Conservation (phyloP, 306 rosid species). For the Fragaria iinumae region DNA sequence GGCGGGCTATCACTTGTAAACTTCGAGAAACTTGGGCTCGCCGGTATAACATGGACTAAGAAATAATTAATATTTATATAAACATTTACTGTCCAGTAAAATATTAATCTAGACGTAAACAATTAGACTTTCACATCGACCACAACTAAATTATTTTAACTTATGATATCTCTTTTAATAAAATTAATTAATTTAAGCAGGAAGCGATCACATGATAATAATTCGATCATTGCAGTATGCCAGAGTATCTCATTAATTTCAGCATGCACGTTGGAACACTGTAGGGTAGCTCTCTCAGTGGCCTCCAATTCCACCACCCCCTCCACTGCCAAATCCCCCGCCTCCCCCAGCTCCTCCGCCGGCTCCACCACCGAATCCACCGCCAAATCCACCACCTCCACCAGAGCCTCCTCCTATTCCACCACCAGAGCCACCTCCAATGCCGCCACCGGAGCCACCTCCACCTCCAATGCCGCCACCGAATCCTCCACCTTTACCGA, state of each 20-base stretch:
- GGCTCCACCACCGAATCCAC: background rate
- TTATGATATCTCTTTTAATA: background rate
- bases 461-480: conserved; percentile 33
- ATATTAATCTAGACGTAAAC: too few relatives aligned
- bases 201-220: background rate
- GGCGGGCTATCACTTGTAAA: too few relatives aligned
- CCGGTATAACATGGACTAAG: too few relatives aligned
- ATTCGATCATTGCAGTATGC: background rate
- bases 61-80: too few relatives aligned
- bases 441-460: conserved; percentile 15
- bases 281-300: conserved; percentile 33
- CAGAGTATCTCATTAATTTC: background rate
- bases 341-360: conserved; percentile 30
- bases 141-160: background rate
- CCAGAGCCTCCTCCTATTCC: conserved; percentile 26
- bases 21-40: too few relatives aligned
- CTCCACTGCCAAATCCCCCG: conserved; percentile 34
- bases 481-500: conserved; percentile 21
- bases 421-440: conserved; percentile 26
- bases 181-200: background rate
- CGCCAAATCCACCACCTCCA: conserved; percentile 16
- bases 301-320: conserved; percentile 46
- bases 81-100: too few relatives aligned
- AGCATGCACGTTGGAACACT: background rate
- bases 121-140: background rate